These are phyloP conservation scores for Themeda triandra DNA, from an alignment of 176 grass and related monocot genomes.

Conservation along the genomic window DNA sequence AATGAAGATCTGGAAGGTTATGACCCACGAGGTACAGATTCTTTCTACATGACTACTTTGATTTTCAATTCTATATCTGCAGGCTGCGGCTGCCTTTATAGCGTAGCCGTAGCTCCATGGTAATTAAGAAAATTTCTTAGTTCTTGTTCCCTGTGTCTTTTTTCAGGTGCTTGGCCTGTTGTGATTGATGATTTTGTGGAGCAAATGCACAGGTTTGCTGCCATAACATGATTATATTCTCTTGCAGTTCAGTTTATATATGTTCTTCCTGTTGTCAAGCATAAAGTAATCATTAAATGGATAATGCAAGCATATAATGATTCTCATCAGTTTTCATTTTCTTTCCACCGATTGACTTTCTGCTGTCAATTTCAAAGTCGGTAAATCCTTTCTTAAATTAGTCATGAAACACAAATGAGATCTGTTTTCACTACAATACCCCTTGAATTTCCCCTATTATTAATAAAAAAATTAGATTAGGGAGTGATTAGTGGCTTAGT, in stretches of 20 bases:
- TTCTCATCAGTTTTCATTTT: not conserved
- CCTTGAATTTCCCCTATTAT: not conserved
- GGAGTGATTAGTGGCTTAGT: not conserved
- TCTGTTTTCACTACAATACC: not conserved
- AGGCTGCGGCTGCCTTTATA: slow-evolving; percentile 15
- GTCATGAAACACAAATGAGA: not conserved
- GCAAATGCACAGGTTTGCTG: slow-evolving; percentile 83
- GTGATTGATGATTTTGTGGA: slow-evolving; percentile 99
- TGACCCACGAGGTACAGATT: slow-evolving; percentile 82
- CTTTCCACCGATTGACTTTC: not conserved
- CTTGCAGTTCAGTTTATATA: slow-evolving; percentile 10
- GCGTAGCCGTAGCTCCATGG: slow-evolving; percentile 1
- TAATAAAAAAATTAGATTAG: not conserved
- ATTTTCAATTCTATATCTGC: slow-evolving; percentile 6
- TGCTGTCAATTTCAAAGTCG: not conserved
- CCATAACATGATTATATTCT: not conserved
- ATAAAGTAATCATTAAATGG: slow-evolving; percentile 13
- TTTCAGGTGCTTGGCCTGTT: slow-evolving; percentile 97
- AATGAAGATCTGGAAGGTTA: slow-evolving; percentile 89
- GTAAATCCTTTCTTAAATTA: not conserved
- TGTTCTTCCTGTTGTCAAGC: not conserved
- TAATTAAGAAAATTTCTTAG: not conserved
- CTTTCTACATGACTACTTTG: not conserved
- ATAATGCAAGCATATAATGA: not conserved
- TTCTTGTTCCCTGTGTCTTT: slow-evolving; percentile 15